A percentile compares a stretch with the other conserved stretches of the same genome.
phyloP scores from a whole-genome alignment of 2,329 filamentous ascomycete species.

The Hortaea sp. region DNA sequence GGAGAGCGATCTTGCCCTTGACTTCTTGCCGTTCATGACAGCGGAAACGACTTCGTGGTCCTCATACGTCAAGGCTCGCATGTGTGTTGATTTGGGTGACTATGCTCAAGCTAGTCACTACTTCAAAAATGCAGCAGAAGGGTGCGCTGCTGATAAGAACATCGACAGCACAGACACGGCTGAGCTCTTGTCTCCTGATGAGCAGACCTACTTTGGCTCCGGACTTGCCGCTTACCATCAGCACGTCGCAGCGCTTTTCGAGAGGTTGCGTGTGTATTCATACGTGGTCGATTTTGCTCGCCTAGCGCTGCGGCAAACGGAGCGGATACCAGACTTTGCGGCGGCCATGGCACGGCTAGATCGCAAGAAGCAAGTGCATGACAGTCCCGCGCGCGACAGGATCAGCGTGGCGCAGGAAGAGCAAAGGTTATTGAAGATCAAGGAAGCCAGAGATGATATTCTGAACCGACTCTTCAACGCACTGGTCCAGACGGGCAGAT shows the following conservation, averaged over 20 bases:
- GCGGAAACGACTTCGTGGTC: constrained; percentile 42
- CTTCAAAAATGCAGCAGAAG: constrained; percentile 46
- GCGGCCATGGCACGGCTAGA: constrained; percentile 16
- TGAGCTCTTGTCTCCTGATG: constrained; percentile 64
- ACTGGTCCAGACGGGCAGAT: constrained; percentile 67
- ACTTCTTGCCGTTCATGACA: constrained; percentile 57
- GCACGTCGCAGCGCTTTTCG: constrained; percentile 75
- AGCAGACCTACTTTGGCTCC: constrained; percentile 57
- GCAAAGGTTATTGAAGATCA: constrained; percentile 22
- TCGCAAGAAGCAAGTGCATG: constrained; percentile 16
- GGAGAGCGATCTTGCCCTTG: constrained; percentile 42
- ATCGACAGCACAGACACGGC: constrained; percentile 31
- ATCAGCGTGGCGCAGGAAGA: constrained; percentile 23
- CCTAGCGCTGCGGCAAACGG: constrained; percentile 16
- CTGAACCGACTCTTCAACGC: constrained; percentile 77
- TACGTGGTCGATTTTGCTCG: constrained; percentile 77
- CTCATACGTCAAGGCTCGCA: constrained; percentile 72
- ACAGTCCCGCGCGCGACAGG: constrained; percentile 18
- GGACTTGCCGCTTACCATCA: constrained; percentile 78
- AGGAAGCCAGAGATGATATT: constrained; percentile 53
- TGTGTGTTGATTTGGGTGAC: constrained; percentile 64
- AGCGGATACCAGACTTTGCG: constrained; percentile 9
- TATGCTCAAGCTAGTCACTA: constrained; percentile 60
- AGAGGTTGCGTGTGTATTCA: constrained; percentile 64
- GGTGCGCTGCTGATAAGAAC: constrained; percentile 48